phyloP scores from a whole-genome alignment of 305 asterid species.

The Nicotiana rustica region DNA sequence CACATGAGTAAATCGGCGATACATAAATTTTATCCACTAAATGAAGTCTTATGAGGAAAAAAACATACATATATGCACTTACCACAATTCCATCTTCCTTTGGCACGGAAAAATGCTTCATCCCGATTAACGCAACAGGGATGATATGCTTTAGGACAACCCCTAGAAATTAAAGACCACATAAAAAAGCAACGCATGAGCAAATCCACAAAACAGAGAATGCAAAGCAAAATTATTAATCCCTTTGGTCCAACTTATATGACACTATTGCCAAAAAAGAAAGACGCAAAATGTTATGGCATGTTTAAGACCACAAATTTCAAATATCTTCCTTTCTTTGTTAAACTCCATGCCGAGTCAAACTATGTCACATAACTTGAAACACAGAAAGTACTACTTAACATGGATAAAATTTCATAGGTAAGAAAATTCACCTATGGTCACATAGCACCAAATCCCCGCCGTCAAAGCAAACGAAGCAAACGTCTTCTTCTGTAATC shows the following conservation, averaged over 20 bases:
- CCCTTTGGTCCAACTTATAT: too few species aligned
- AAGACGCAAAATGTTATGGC: too few species aligned
- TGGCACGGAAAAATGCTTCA: slow-evolving; percentile 87
- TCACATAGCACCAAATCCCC: slow-evolving; percentile 96
- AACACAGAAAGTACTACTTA: too few species aligned
- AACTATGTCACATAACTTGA: too few species aligned
- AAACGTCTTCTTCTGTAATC: slow-evolving; percentile 82
- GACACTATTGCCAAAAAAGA: too few species aligned
- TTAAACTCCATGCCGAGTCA: too few species aligned
- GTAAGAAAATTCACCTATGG: slow-evolving; percentile 62
- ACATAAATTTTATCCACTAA: background rate
- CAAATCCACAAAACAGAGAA: slow-evolving; percentile 5
- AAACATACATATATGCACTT: slow-evolving; percentile 36
- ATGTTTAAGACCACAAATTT: too few species aligned
- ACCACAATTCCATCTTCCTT: slow-evolving; percentile 99
- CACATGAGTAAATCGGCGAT: too few species aligned
- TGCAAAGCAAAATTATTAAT: slow-evolving; percentile 14
- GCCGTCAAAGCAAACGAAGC: slow-evolving; percentile 99
- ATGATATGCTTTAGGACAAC: slow-evolving; percentile 98
- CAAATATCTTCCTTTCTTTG: too few species aligned
- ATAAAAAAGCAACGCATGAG: slow-evolving; percentile 22
- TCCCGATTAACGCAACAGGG: slow-evolving; percentile 92
- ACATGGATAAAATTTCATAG: slow-evolving; percentile 6
- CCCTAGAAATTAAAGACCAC: slow-evolving; percentile 58
- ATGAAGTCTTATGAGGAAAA: background rate